phyloP scores from a whole-genome alignment of 192 early-diverging fungal species.

The Coemansia sp. region DNA sequence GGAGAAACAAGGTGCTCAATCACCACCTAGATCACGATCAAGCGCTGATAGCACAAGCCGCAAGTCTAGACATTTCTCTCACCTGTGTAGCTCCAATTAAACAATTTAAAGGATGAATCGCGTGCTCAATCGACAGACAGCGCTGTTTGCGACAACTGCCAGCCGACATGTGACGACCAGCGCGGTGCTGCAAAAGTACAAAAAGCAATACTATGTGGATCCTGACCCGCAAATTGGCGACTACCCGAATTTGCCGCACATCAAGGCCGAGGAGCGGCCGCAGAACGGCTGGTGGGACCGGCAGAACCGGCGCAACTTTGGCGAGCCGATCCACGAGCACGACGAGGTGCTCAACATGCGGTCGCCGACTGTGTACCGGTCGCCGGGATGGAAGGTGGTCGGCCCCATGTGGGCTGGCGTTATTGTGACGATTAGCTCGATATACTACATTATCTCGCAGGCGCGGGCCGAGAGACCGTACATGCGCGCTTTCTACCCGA shows the following conservation, averaged over 20 bases:
- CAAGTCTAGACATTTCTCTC: background rate
- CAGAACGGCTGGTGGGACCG: constrained; percentile 68
- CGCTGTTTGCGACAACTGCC: background rate
- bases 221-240: constrained; percentile 74
- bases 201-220: constrained; percentile 41
- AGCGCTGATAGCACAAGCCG: background rate
- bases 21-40: background rate
- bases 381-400: constrained; percentile 58
- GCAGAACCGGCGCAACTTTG: constrained; percentile 76
- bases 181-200: constrained; percentile 26
- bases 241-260: constrained; percentile 70
- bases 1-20: background rate
- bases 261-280: constrained; percentile 61
- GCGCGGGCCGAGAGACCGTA: constrained; percentile 59
- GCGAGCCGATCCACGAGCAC: constrained; percentile 68
- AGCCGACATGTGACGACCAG: background rate
- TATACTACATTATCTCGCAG: constrained; percentile 56
- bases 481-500: constrained; percentile 63
- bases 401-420: constrained; percentile 57
- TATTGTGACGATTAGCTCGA: constrained; percentile 56
- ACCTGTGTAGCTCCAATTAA: background rate
- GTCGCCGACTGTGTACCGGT: constrained; percentile 63
- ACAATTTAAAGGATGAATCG: constrained; percentile 33
- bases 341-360: constrained; percentile 69
- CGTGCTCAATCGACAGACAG: constrained; percentile 9